Evolutionary conservation across 2,329 filamentous ascomycete genomes (phyloP).

Genomic region (Neofusicoccum laricinum): DNA sequence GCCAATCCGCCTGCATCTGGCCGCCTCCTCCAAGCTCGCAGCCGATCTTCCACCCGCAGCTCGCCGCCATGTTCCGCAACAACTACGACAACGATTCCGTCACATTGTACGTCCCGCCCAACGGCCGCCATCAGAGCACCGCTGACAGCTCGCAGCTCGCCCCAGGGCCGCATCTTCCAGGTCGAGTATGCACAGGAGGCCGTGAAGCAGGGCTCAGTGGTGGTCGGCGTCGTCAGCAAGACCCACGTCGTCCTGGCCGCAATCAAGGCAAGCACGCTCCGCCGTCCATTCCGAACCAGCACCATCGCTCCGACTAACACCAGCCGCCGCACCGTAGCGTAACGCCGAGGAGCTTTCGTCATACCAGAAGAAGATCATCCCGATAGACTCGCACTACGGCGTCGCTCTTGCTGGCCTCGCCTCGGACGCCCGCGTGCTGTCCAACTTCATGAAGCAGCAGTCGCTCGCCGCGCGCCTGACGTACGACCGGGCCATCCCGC

Average conservation of each 20-base stretch:
- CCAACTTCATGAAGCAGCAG: slow-evolving; percentile 99
- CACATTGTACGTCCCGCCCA: slow-evolving; percentile 72
- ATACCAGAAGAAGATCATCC: slow-evolving; percentile 99
- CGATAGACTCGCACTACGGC: slow-evolving; percentile 91
- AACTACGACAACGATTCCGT: slow-evolving; percentile 99
- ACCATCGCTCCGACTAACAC: background rate
- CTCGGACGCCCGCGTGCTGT: slow-evolving; percentile 95
- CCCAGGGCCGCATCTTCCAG: slow-evolving; percentile 98
- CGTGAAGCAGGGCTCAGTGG: slow-evolving; percentile 97
- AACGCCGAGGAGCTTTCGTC: slow-evolving; percentile 99
- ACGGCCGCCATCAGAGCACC: slow-evolving; percentile 16
- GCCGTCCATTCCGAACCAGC: background rate
- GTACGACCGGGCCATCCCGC: slow-evolving; percentile 88
- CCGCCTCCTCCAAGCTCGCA: background rate
- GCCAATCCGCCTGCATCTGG: slow-evolving; percentile 1
- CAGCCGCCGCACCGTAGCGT: slow-evolving; percentile 56
- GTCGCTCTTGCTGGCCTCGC: slow-evolving; percentile 95
- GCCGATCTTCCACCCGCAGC: slow-evolving; percentile 13
- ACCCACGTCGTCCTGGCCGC: slow-evolving; percentile 94
- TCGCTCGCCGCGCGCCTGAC: slow-evolving; percentile 93
- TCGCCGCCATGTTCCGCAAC: slow-evolving; percentile 88
- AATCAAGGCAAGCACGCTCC: slow-evolving; percentile 69
- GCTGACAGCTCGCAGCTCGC: slow-evolving; percentile 65
- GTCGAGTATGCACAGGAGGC: slow-evolving; percentile 99
- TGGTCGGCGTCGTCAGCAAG: slow-evolving; percentile 96